phyloP scores from a whole-genome alignment of 2,329 filamentous ascomycete species.

The Pseudonectria foliicola region DNA sequence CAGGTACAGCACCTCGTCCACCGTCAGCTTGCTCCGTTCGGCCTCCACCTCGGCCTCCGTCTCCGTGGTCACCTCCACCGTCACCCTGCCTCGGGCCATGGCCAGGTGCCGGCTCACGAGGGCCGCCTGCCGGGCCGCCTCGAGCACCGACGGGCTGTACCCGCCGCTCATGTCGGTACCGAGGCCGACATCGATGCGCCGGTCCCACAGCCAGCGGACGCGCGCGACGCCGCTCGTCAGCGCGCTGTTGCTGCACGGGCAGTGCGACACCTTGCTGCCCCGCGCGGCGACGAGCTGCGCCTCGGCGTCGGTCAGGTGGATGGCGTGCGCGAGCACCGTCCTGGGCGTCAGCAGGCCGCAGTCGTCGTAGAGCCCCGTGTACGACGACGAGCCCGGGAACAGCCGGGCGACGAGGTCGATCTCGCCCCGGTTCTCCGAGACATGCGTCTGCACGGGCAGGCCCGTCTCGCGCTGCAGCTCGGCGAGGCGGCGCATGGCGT shows the following conservation, averaged over 20 bases:
- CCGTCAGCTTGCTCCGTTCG: conserved; percentile 61
- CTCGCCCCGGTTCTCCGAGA: conserved; percentile 76
- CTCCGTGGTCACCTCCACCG: too few species aligned
- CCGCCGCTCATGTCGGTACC: conserved; percentile 91
- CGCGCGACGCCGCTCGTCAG: conserved; percentile 73
- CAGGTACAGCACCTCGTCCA: conserved; percentile 80
- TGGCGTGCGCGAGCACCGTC: conserved; percentile 79
- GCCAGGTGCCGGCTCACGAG: conserved; percentile 69
- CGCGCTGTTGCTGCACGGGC: conserved; percentile 78
- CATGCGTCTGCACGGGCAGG: conserved; percentile 78
- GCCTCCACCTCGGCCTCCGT: conserved; percentile 12
- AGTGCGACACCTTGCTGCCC: conserved; percentile 68
- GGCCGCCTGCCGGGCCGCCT: conserved; percentile 73
- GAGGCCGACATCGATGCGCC: conserved; percentile 71
- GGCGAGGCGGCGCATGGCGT: conserved; percentile 58
- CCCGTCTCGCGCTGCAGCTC: conserved; percentile 53
- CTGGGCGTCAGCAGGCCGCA: conserved; percentile 60
- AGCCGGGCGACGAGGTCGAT: conserved; percentile 60
- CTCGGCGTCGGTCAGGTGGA: conserved; percentile 68
- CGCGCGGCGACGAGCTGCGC: conserved; percentile 53
- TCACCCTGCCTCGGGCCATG: conserved; percentile 57
- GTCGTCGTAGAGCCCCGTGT: conserved; percentile 73
- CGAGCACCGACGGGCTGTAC: conserved; percentile 73
- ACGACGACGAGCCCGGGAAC: conserved; percentile 59
- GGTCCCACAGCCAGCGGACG: conserved; percentile 66